These are phyloP conservation scores for Pezicula neosporulosa DNA, from an alignment of 2,329 filamentous ascomycete genomes.

Conservation along the genomic window DNA sequence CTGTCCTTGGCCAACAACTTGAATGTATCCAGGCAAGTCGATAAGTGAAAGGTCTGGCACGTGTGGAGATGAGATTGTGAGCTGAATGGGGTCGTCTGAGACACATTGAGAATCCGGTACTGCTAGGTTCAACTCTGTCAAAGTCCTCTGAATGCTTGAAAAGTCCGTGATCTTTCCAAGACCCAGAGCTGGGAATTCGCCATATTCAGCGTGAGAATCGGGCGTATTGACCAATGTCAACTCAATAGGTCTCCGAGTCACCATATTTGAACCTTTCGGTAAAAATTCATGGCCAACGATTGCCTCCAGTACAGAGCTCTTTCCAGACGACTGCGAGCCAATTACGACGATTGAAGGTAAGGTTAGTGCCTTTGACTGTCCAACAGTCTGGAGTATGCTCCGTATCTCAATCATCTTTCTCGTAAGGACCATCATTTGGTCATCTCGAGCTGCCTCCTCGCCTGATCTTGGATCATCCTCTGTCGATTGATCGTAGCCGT, in stretches of 20 bases:
- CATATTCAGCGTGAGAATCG: slow-evolving; percentile 81
- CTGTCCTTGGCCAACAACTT: slow-evolving; percentile 88
- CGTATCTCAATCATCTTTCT: slow-evolving; percentile 99
- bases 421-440: slow-evolving; percentile 99
- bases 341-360: slow-evolving; percentile 99
- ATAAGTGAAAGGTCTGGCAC: slow-evolving; percentile 95
- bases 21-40: slow-evolving; percentile 95
- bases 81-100: slow-evolving; percentile 92
- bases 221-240: slow-evolving; percentile 95
- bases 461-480: slow-evolving; percentile 60
- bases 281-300: slow-evolving; percentile 98
- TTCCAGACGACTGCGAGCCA: slow-evolving; percentile 95
- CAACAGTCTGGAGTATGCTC: slow-evolving; percentile 84
- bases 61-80: slow-evolving; percentile 92
- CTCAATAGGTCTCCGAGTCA: slow-evolving; percentile 92
- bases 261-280: slow-evolving; percentile 98
- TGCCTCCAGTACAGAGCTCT: slow-evolving; percentile 94
- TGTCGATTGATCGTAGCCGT: slow-evolving; percentile 69
- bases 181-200: slow-evolving; percentile 91
- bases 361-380: slow-evolving; percentile 83
- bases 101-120: slow-evolving; percentile 91
- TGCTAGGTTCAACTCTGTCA: slow-evolving; percentile 92
- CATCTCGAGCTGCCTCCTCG: slow-evolving; percentile 74
- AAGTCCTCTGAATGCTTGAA: slow-evolving; percentile 81
- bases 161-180: slow-evolving; percentile 91